phyloP scores from a whole-genome alignment of 2,329 filamentous ascomycete species.

The Madurella mycetomatis region DNA sequence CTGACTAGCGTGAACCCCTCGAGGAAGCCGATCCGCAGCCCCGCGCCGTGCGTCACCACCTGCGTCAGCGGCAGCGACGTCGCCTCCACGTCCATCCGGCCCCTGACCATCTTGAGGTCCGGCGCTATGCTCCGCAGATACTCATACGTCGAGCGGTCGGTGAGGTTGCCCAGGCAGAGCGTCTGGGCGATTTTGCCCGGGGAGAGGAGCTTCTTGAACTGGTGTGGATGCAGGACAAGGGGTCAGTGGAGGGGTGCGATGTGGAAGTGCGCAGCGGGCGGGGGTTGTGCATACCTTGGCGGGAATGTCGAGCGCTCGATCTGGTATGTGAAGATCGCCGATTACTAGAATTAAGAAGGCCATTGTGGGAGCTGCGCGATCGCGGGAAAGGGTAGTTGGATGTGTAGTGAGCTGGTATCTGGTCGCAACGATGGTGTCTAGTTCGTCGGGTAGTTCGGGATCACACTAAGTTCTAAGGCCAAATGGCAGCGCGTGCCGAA shows the following conservation, averaged over 20 bases:
- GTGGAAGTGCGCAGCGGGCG: slow-evolving; percentile 2
- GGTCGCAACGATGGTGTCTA: no score
- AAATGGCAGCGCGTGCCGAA: no score
- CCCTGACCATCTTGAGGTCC: slow-evolving; percentile 66
- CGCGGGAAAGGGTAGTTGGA: no score
- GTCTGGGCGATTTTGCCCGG: slow-evolving; percentile 81
- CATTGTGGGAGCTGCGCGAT: slow-evolving; percentile 45
- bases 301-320: slow-evolving; percentile 85
- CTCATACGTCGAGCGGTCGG: slow-evolving; percentile 75
- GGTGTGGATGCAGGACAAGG: slow-evolving; percentile 11
- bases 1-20: slow-evolving; percentile 66
- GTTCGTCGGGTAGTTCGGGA: no score
- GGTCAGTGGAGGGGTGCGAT: not conserved
- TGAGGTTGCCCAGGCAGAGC: slow-evolving; percentile 74
- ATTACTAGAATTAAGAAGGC: slow-evolving; percentile 88
- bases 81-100: slow-evolving; percentile 63
- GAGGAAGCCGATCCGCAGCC: slow-evolving; percentile 59
- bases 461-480: no score
- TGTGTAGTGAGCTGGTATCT: no score
- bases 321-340: slow-evolving; percentile 89
- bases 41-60: slow-evolving; percentile 60
- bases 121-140: slow-evolving; percentile 72
- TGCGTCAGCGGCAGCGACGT: slow-evolving; percentile 61
- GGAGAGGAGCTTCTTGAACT: slow-evolving; percentile 83
- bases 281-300: slow-evolving; percentile 60